Evolutionary conservation across 495 filamentous ascomycete species (phyloP), one percentile per base, ranked within the genome.

Genomic region (Parmelia sp.): DNA sequence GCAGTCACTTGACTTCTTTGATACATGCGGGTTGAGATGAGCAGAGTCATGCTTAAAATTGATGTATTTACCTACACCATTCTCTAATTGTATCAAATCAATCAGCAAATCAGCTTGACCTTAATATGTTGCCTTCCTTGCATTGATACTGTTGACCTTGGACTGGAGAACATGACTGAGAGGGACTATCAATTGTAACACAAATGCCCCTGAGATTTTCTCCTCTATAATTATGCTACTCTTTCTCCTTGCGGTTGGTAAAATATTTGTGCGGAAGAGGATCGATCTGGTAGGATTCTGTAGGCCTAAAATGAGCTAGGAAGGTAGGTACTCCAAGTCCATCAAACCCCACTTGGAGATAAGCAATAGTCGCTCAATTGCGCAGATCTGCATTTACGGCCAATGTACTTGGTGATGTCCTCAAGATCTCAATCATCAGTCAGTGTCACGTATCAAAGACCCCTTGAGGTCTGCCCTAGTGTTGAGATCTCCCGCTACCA

Each of bases 401-500:
- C n/a, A n/a, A n/a, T n/a, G n/a, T n/a, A n/a, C n/a, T n/a, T n/a
- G n/a, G n/a, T n/a, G n/a, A 47, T 47, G n/a, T 11, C 44, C 23
- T 25, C n/a, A 10, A 25, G 27, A 1, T 10, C 9, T 4, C 45
- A 51, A 27, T 51, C 25, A 27, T 51, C 8, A 27, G 12, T 27
- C 11, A 11, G 27, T 51, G 5, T 11, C 23, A 3, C 11, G 10
- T 11, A 4, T 2, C 39, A n/a, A 17, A 56, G n/a, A 57, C 37
- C 37, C 53, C 35, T 10, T 36, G 62, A 31, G 58, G 27, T 64
- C 39, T 31, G 55, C 55, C 42, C 62, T 47, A 31, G 55, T 40
- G 40, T 21, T 33, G 11, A 27, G 35, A 58, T 36, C 62, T 44
- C 40, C 62, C 60, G 44, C 60, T 62, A 58, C 53, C 15, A 40